Percentiles rank a stretch among this genome's conserved stretches.
phyloP scores from a whole-genome alignment of 2,329 filamentous ascomycete genomes.

The Lasiodiplodia gonubiensis region DNA sequence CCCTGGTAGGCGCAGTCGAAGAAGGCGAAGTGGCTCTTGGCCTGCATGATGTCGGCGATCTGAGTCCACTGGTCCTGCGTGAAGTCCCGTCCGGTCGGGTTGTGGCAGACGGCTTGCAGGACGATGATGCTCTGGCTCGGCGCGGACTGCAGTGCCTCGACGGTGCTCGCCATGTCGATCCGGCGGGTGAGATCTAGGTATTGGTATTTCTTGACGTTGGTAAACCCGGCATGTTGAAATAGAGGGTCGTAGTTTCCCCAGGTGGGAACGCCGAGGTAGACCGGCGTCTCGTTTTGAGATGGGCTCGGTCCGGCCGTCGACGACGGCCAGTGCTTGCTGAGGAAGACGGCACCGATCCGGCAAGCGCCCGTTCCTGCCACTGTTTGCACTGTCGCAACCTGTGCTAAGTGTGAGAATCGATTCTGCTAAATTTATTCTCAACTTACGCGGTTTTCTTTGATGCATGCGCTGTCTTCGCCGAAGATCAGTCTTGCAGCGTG shows the following conservation, averaged over 20 bases:
- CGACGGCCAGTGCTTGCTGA: neutral
- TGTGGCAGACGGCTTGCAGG: constrained; percentile 46
- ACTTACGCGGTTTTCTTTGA: neutral
- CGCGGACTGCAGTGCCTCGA: constrained; percentile 20
- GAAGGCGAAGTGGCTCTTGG: constrained; percentile 40
- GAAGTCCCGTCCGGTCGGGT: constrained; percentile 47
- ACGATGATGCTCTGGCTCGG: constrained; percentile 41
- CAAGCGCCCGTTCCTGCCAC: neutral
- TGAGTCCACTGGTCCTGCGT: constrained; percentile 42
- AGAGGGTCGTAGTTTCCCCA: neutral
- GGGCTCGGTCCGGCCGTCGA: neutral
- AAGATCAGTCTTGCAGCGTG: neutral
- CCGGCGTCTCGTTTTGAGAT: neutral
- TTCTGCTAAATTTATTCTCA: neutral
- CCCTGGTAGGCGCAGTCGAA: constrained; percentile 50
- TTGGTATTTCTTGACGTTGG: neutral
- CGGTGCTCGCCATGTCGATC: neutral
- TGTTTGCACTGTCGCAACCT: neutral
- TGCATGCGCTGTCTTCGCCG: neutral
- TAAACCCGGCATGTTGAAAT: neutral
- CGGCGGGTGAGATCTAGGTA: neutral
- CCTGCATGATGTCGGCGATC: constrained; percentile 39
- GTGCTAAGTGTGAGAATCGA: neutral
- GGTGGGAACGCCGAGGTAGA: neutral
- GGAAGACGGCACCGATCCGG: neutral